Conservation (phyloP, 768 basidiomycete species). For the Glaciozyma martinii region DNA sequence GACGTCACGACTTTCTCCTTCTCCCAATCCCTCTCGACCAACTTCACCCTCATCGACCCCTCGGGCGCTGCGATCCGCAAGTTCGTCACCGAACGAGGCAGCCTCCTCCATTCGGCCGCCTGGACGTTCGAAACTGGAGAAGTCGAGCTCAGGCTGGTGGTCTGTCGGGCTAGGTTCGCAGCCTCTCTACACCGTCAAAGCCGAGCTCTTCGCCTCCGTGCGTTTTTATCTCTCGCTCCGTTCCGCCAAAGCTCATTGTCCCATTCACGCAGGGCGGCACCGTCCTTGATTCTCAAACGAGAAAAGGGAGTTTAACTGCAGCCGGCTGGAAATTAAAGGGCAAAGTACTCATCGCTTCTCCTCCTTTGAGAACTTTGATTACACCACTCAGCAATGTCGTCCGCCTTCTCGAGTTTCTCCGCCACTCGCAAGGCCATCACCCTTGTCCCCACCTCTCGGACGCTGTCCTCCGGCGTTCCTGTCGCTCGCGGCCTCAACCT, state of each 20-base stretch:
- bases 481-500: slow-evolving; percentile 65
- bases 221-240: slow-evolving; percentile 15
- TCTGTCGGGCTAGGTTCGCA: slow-evolving; percentile 70
- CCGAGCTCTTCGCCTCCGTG: slow-evolving; percentile 53
- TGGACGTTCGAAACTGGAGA: slow-evolving; percentile 51
- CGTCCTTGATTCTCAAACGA: slow-evolving; percentile 47
- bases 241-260: not conserved
- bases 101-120: slow-evolving; percentile 42
- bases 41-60: slow-evolving; percentile 50
- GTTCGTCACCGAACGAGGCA: slow-evolving; percentile 35
- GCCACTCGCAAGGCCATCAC: slow-evolving; percentile 55
- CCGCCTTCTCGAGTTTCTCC: too few species aligned
- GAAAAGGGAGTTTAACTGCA: too few species aligned
- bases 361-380: too few species aligned
- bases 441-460: slow-evolving; percentile 69
- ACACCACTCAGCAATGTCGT: too few species aligned
- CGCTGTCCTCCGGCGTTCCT: slow-evolving; percentile 71
- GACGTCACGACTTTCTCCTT: slow-evolving; percentile 31
- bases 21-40: slow-evolving; percentile 43
- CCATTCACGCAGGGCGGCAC: slow-evolving; percentile 46
- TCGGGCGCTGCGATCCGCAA: slow-evolving; percentile 42
- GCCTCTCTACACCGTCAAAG: slow-evolving; percentile 59
- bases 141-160: slow-evolving; percentile 74
- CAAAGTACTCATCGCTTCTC: too few species aligned
- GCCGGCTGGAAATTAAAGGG: too few species aligned